Conservation (phyloP, 805 yeast species). For the Metschnikowia hibisci region DNA sequence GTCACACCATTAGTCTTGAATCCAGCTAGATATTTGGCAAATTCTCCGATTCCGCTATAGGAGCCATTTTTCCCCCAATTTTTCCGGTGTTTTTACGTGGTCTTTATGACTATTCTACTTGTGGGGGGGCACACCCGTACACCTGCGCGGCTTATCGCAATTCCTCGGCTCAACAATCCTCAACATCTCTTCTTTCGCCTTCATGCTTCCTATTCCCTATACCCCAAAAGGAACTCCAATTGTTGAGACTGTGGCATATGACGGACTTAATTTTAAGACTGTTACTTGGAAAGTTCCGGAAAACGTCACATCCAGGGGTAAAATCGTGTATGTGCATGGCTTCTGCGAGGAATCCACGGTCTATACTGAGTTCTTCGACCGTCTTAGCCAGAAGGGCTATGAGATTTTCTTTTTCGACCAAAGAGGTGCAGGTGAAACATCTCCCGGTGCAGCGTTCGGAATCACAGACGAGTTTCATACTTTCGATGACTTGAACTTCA, state of each 20-base stretch:
- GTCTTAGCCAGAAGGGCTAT: constrained; percentile 49
- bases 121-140: not conserved
- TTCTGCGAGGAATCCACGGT: constrained; percentile 55
- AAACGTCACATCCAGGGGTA: constrained; percentile 40
- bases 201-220: constrained; percentile 27
- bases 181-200: not conserved
- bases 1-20: not conserved
- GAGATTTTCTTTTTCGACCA: constrained; percentile 70
- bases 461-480: constrained; percentile 52
- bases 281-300: constrained; percentile 40
- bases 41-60: too few species aligned
- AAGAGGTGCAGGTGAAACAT: constrained; percentile 70
- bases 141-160: not conserved
- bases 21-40: not conserved
- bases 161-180: not conserved
- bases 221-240: constrained; percentile 30
- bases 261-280: constrained; percentile 40
- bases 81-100: not conserved
- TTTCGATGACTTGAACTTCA: constrained; percentile 56
- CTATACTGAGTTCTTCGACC: constrained; percentile 53
- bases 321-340: constrained; percentile 65
- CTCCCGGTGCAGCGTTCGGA: constrained; percentile 52
- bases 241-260: constrained; percentile 27
- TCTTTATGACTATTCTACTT: not conserved
- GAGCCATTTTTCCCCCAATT: not conserved